These are phyloP conservation scores for Voacanga thouarsii DNA, from an alignment of 257 asterid species.

Conservation along the genomic window DNA sequence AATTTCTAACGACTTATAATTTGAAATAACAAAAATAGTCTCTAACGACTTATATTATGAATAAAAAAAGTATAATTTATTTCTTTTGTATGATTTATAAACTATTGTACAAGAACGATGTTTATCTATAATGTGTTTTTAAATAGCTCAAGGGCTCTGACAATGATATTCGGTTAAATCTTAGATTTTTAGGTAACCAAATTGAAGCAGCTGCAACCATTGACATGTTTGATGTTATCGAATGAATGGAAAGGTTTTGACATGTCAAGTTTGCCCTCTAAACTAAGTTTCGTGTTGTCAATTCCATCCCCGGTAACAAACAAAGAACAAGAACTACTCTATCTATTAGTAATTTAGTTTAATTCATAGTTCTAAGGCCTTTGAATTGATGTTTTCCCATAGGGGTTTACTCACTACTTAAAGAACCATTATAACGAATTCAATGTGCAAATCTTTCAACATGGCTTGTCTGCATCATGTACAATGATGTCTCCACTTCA, in stretches of 20 bases:
- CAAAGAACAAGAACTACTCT: background rate
- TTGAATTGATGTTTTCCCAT: background rate
- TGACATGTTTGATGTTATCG: background rate
- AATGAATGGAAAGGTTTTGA: background rate
- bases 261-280: background rate
- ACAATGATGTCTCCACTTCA: background rate
- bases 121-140: too few species aligned
- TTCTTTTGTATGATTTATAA: too few species aligned
- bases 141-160: background rate
- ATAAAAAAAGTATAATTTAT: too few species aligned
- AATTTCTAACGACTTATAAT: too few species aligned
- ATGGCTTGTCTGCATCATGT: background rate
- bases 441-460: background rate
- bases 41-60: too few species aligned
- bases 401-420: background rate
- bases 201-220: background rate
- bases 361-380: background rate
- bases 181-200: constrained; percentile 2
- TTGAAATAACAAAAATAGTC: too few species aligned
- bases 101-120: too few species aligned
- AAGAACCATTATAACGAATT: background rate
- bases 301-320: background rate
- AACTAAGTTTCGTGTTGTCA: background rate
- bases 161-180: background rate
- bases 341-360: background rate